phyloP scores from a whole-genome alignment of 2,329 filamentous ascomycete genomes.

The Alternaria angustiovoidea region DNA sequence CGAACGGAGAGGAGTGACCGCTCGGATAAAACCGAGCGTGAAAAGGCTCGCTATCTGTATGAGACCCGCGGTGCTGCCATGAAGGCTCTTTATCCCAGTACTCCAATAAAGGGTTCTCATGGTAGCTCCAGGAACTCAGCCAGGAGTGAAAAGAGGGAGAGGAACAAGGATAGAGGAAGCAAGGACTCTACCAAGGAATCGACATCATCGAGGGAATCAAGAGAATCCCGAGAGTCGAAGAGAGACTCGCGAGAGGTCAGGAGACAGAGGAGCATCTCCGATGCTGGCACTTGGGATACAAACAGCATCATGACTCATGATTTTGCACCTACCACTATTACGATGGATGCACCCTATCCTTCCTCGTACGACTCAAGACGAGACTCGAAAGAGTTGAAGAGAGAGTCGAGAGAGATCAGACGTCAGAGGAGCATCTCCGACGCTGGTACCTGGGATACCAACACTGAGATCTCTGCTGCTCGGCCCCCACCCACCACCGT shows the following conservation, averaged over 20 bases:
- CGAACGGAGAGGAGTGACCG: constrained; percentile 29
- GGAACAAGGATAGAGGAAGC: constrained; percentile 25
- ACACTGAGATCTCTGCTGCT: constrained; percentile 10
- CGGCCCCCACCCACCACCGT: constrained; percentile 14
- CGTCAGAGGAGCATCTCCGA: constrained; percentile 14
- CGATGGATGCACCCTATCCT: constrained; percentile 16
- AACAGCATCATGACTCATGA: constrained; percentile 30
- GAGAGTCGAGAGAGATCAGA: constrained; percentile 15
- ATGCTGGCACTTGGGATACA: constrained; percentile 40
- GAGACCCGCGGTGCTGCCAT: constrained; percentile 50
- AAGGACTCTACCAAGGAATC: constrained; percentile 28
- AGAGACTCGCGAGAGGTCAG: constrained; percentile 15
- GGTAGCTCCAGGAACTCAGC: constrained; percentile 27
- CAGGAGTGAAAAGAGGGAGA: constrained; percentile 29
- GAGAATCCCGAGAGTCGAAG: constrained; percentile 17
- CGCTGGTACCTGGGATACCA: constrained; percentile 19
- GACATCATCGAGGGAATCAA: constrained; percentile 12
- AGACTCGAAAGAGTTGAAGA: constrained; percentile 18
- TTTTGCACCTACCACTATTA: constrained; percentile 25
- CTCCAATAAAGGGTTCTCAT: constrained; percentile 30
- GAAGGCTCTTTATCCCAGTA: constrained; percentile 50
- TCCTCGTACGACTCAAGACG: constrained; percentile 10
- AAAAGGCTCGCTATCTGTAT: constrained; percentile 43
- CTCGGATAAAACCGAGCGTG: constrained; percentile 30
- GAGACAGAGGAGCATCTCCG: constrained; percentile 24